These are phyloP conservation scores for Colletotrichum nymphaeae DNA, from an alignment of 2,329 filamentous ascomycete genomes.

Conservation along the genomic window DNA sequence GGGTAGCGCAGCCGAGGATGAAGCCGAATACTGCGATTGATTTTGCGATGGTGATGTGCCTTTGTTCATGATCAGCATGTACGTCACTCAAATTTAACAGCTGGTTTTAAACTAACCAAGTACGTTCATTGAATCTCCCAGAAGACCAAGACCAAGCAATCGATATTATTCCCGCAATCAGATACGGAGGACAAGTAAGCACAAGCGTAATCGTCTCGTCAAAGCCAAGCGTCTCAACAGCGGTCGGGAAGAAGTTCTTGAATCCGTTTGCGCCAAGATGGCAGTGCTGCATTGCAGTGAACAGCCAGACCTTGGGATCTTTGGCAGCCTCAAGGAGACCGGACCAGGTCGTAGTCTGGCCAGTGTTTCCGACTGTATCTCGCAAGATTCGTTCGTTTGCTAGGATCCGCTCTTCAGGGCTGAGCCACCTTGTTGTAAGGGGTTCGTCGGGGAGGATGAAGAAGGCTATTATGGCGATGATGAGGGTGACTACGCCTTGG, in stretches of 20 bases:
- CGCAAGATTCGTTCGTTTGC: conserved; percentile 51
- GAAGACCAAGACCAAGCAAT: conserved; percentile 47
- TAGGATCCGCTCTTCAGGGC: conserved; percentile 50
- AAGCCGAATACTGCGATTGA: conserved; percentile 32
- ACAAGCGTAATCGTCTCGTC: conserved; percentile 54
- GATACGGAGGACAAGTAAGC: conserved; percentile 56
- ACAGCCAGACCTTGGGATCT: conserved; percentile 58
- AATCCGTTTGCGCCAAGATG: conserved; percentile 47
- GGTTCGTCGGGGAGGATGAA: conserved; percentile 44
- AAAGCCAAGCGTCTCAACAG: conserved; percentile 49
- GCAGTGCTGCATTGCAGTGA: conserved; percentile 59
- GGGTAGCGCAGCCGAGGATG: conserved; percentile 43
- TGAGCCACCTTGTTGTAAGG: conserved; percentile 49
- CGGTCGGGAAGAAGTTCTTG: conserved; percentile 45
- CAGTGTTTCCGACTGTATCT: conserved; percentile 42
- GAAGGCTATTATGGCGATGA: conserved; percentile 26
- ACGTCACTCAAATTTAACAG: background rate
- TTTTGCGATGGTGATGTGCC: conserved; percentile 32
- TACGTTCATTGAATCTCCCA: conserved; percentile 28
- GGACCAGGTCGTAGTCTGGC: conserved; percentile 43
- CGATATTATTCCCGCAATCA: conserved; percentile 51
- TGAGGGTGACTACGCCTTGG: conserved; percentile 63
- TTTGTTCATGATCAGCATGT: background rate
- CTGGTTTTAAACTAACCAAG: background rate
- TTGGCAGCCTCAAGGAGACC: conserved; percentile 54